Percentiles rank a stretch among this genome's conserved stretches.
phyloP scores from a whole-genome alignment of 164 flowering plant genomes.

The Brasenia schreberi region DNA sequence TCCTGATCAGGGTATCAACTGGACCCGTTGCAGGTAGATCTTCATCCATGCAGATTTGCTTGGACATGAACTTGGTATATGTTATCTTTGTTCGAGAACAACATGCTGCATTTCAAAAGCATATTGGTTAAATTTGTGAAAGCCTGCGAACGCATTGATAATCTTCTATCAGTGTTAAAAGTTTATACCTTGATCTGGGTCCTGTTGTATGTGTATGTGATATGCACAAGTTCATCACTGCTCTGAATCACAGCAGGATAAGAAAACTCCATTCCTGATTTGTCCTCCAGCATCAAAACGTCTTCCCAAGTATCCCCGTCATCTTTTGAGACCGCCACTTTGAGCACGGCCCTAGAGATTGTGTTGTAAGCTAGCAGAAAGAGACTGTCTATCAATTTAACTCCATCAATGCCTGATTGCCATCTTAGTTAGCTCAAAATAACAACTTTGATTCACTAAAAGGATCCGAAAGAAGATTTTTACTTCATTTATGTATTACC shows the following conservation, averaged over 20 bases:
- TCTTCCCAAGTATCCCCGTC: slow-evolving; percentile 87
- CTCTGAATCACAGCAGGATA: slow-evolving; percentile 80
- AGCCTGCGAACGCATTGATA: neutral
- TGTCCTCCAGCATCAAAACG: slow-evolving; percentile 57
- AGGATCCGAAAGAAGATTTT: neutral
- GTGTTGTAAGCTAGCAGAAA: slow-evolving; percentile 75
- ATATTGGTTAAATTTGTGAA: neutral
- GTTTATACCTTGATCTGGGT: slow-evolving; percentile 11
- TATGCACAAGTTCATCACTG: slow-evolving; percentile 10
- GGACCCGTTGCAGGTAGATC: too few species aligned
- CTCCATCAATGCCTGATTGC: slow-evolving; percentile 71
- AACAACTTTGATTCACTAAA: neutral
- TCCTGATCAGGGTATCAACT: too few species aligned
- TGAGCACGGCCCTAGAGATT: slow-evolving; percentile 66
- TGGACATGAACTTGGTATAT: too few species aligned
- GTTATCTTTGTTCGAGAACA: neutral
- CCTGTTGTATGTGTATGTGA: slow-evolving; percentile 14
- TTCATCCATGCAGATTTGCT: too few species aligned
- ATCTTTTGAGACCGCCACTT: slow-evolving; percentile 55
- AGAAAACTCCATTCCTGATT: slow-evolving; percentile 66
- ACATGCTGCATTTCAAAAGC: neutral
- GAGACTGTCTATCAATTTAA: slow-evolving; percentile 65
- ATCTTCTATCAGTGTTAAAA: neutral
- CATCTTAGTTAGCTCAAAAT: neutral
- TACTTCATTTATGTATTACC: slow-evolving; percentile 20